These are phyloP conservation scores for Diplosphaera chodatii DNA, from an alignment of 139 green algal species.

Conservation along the genomic window DNA sequence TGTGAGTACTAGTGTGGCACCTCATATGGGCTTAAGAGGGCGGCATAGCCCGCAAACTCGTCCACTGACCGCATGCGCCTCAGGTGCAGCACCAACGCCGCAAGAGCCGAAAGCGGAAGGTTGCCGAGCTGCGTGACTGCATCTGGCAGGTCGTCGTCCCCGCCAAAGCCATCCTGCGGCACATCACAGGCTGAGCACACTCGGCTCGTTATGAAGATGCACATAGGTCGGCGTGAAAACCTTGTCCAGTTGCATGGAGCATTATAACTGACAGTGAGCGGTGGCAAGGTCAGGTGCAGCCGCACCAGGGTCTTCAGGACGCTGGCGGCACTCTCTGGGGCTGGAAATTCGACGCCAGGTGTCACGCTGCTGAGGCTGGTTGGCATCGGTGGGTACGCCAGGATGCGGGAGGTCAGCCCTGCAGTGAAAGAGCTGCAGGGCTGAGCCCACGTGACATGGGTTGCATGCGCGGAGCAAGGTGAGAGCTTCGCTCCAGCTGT, in stretches of 20 bases:
- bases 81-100: constrained; percentile 17
- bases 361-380: constrained; percentile 6
- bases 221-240: no score
- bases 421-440: no score
- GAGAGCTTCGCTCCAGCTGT: no score
- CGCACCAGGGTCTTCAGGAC: background rate
- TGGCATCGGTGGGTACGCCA: constrained; percentile 8
- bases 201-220: no score
- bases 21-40: constrained; percentile 16
- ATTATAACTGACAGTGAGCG: no score
- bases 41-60: constrained; percentile 10
- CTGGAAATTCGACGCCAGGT: constrained; percentile 19
- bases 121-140: background rate
- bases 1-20: no score
- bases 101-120: constrained; percentile 15
- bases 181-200: no score
- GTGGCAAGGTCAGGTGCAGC: no score
- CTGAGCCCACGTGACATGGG: no score
- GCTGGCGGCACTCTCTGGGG: background rate
- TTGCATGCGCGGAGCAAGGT: no score
- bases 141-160: background rate
- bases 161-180: background rate
- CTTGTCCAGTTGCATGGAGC: no score
- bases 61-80: constrained; percentile 9
- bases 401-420: constrained; percentile 4